phyloP scores from a whole-genome alignment of 352 stramenopile genomes.

The Pythium folliculosum region DNA sequence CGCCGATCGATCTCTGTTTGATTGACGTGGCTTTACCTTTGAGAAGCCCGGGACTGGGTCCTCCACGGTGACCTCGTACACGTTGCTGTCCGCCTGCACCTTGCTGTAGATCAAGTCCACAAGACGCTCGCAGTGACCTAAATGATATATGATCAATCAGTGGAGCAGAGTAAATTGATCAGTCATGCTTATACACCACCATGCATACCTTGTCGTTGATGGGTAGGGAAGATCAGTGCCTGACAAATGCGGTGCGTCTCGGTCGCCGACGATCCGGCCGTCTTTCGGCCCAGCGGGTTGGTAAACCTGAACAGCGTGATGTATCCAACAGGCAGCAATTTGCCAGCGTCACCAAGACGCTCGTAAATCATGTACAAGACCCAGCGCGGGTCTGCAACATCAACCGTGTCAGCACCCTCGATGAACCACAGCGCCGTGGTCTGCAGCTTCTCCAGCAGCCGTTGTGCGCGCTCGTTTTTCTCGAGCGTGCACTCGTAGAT shows the following conservation, averaged over 20 bases:
- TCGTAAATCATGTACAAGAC: slow-evolving; percentile 82
- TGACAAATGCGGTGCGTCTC: slow-evolving; percentile 86
- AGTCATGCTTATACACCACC: too few species aligned
- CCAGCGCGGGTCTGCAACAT: slow-evolving; percentile 77
- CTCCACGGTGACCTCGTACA: slow-evolving; percentile 87
- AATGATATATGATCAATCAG: too few species aligned
- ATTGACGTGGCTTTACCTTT: slow-evolving; percentile 31
- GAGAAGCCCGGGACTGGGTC: slow-evolving; percentile 81
- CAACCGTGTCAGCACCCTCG: slow-evolving; percentile 79
- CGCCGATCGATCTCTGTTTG: too few species aligned
- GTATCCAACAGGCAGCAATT: slow-evolving; percentile 59
- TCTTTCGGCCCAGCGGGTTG: slow-evolving; percentile 70
- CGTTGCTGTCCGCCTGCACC: slow-evolving; percentile 46
- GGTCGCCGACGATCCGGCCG: slow-evolving; percentile 34
- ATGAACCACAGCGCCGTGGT: slow-evolving; percentile 84
- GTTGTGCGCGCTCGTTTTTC: slow-evolving; percentile 53
- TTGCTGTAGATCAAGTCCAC: slow-evolving; percentile 65
- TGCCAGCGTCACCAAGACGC: slow-evolving; percentile 21
- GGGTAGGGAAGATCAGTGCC: slow-evolving; percentile 72
- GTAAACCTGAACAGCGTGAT: slow-evolving; percentile 85
- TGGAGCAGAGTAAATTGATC: too few species aligned
- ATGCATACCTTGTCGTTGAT: slow-evolving; percentile 70
- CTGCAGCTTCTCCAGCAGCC: slow-evolving; percentile 66
- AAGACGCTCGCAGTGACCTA: slow-evolving; percentile 75
- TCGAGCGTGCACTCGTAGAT: slow-evolving; percentile 69